Conservation (phyloP, 169 alveolate species). For the Plasmodium fragile region DNA sequence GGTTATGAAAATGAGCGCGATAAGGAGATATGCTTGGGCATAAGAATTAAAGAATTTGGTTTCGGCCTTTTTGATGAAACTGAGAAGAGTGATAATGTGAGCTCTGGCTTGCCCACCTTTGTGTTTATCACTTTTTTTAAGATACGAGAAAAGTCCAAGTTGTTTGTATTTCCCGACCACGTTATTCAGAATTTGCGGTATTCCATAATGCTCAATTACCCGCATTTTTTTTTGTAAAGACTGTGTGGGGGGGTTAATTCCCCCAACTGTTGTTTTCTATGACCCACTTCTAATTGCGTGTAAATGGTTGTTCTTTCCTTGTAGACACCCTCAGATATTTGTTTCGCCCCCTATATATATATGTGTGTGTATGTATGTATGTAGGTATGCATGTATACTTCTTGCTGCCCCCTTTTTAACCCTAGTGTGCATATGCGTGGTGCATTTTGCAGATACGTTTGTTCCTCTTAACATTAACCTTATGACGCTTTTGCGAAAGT, state of each 20-base stretch:
- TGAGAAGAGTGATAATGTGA: neutral
- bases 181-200: conserved; percentile 56
- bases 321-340: neutral
- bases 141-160: conserved; percentile 43
- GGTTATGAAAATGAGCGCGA: conserved; percentile 54
- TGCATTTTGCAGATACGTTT: neutral
- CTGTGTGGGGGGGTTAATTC: neutral
- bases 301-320: neutral
- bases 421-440: neutral
- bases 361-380: neutral
- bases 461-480: neutral
- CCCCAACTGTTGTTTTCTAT: neutral
- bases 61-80: neutral
- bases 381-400: neutral
- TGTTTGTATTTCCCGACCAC: conserved; percentile 50
- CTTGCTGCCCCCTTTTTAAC: neutral
- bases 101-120: neutral
- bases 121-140: conserved; percentile 54
- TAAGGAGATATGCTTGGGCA: conserved; percentile 4
- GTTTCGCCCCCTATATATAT: neutral
- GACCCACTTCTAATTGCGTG: neutral
- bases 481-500: neutral
- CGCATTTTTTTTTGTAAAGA: conserved; percentile 32
- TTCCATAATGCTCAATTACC: conserved; percentile 61
- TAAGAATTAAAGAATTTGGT: conserved; percentile 39